Evolutionary conservation across 208 protist species (phyloP).

Genomic region (Porcisia hertigi): DNA sequence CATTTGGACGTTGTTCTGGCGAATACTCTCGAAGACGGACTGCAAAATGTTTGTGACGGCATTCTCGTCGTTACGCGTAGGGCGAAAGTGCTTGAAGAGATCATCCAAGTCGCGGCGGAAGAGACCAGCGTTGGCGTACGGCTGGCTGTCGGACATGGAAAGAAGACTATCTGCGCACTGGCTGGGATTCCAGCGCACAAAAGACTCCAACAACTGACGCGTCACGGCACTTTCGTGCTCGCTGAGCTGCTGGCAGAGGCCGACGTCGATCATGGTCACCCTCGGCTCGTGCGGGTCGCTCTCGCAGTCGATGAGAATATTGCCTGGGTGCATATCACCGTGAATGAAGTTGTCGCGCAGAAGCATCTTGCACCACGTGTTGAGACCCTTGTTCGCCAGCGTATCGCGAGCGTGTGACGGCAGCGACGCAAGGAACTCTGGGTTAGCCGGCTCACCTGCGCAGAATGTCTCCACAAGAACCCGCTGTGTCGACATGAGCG

Average conservation of each 20-base stretch:
- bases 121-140: conserved; percentile 50
- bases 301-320: conserved; percentile 87
- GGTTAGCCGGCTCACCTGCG: conserved; percentile 72
- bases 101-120: conserved; percentile 53
- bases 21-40: conserved; percentile 82
- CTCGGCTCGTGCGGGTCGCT: conserved; percentile 70
- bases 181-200: conserved; percentile 83
- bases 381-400: conserved; percentile 86
- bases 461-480: conserved; percentile 91
- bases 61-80: conserved; percentile 58
- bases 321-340: conserved; percentile 93
- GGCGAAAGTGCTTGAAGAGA: conserved; percentile 80
- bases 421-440: conserved; percentile 80
- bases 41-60: conserved; percentile 88
- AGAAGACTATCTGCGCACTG: conserved; percentile 68
- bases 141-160: conserved; percentile 64
- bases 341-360: conserved; percentile 93
- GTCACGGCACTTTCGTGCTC: conserved; percentile 59
- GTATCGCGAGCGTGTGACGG: conserved; percentile 75
- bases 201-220: conserved; percentile 81
- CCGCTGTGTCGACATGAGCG: conserved; percentile 79
- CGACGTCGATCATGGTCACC: conserved; percentile 88
- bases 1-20: conserved; percentile 82
- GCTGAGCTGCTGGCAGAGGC: conserved; percentile 86
- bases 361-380: conserved; percentile 93